Percentiles rank a stretch among this genome's conserved stretches.
These are phyloP conservation scores for Xylaria venustula DNA, from an alignment of 495 filamentous ascomycete species.

Conservation along the genomic window DNA sequence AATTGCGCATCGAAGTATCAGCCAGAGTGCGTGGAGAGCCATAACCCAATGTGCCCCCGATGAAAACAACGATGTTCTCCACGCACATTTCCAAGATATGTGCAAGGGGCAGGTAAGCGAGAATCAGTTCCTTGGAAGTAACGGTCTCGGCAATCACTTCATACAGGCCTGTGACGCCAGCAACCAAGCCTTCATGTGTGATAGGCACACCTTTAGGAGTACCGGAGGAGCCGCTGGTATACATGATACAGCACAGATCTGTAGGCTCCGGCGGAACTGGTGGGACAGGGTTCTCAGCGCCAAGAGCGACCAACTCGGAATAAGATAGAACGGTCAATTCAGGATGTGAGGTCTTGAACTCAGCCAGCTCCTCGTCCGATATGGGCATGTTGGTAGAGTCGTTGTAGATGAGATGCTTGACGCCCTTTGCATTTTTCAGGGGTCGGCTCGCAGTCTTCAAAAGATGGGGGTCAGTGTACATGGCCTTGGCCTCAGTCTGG, in stretches of 20 bases:
- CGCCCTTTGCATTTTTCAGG: slow-evolving; percentile 39
- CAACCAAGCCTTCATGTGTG: slow-evolving; percentile 72
- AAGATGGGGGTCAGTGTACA: slow-evolving; percentile 62
- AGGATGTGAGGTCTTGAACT: slow-evolving; percentile 41
- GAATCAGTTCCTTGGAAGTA: slow-evolving; percentile 56
- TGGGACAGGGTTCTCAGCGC: slow-evolving; percentile 61
- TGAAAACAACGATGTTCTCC: slow-evolving; percentile 74
- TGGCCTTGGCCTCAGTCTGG: slow-evolving; percentile 58
- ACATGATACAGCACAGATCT: slow-evolving; percentile 87
- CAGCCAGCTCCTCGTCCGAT: slow-evolving; percentile 37
- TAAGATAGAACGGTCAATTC: slow-evolving; percentile 42
- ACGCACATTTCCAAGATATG: slow-evolving; percentile 83
- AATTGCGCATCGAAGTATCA: slow-evolving; percentile 55
- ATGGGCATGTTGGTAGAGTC: slow-evolving; percentile 37
- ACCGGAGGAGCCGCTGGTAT: slow-evolving; percentile 91
- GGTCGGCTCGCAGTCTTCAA: slow-evolving; percentile 46
- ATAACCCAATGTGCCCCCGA: slow-evolving; percentile 78
- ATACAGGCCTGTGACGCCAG: slow-evolving; percentile 53
- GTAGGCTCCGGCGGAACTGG: slow-evolving; percentile 64
- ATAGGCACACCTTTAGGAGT: slow-evolving; percentile 85
- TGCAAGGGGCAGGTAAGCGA: slow-evolving; percentile 86
- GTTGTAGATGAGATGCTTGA: slow-evolving; percentile 49
- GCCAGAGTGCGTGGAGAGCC: slow-evolving; percentile 79
- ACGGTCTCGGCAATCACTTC: slow-evolving; percentile 45
- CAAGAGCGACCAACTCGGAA: slow-evolving; percentile 52